These are phyloP conservation scores for Talaromyces piceae DNA, from an alignment of 2,329 filamentous ascomycete species.

Conservation along the genomic window DNA sequence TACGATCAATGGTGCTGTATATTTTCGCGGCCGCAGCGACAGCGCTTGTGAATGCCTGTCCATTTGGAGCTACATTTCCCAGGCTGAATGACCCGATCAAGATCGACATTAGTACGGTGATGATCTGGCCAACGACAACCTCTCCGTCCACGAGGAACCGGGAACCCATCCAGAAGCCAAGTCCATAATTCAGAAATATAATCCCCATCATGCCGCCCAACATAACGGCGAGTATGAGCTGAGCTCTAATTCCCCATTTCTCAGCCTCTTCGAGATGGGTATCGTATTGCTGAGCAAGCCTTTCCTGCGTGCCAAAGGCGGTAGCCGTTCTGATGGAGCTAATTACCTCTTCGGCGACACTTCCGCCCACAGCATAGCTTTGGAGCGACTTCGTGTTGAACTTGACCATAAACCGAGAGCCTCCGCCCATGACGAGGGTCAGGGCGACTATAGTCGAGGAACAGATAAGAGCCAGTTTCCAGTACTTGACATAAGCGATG, in stretches of 20 bases:
- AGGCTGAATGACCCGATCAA: constrained; percentile 33
- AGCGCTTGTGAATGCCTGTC: constrained; percentile 37
- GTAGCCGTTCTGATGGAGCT: constrained; percentile 86
- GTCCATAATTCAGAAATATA: constrained; percentile 76
- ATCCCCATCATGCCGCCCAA: constrained; percentile 75
- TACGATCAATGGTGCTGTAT: constrained; percentile 35
- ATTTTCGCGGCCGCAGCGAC: constrained; percentile 32
- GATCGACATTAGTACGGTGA: constrained; percentile 24
- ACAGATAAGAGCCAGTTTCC: constrained; percentile 27
- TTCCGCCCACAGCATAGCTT: constrained; percentile 76
- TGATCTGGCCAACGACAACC: constrained; percentile 17
- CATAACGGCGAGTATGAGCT: constrained; percentile 67
- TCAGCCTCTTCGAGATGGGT: constrained; percentile 57
- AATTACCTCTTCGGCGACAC: constrained; percentile 86
- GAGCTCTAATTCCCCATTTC: constrained; percentile 66
- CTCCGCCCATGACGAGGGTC: constrained; percentile 1
- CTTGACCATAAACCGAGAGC: constrained; percentile 1
- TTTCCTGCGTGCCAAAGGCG: constrained; percentile 88
- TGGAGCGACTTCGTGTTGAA: constrained; percentile 50
- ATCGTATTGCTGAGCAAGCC: constrained; percentile 82
- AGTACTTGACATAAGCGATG: constrained; percentile 41
- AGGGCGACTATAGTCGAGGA: constrained; percentile 1
- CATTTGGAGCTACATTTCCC: constrained; percentile 33
- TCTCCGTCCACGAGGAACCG: constrained; percentile 55
- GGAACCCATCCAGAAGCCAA: constrained; percentile 84